Base-by-base conservation (phyloP, 2,329 filamentous ascomycete species). In the Fusarium multiceps region DNA sequence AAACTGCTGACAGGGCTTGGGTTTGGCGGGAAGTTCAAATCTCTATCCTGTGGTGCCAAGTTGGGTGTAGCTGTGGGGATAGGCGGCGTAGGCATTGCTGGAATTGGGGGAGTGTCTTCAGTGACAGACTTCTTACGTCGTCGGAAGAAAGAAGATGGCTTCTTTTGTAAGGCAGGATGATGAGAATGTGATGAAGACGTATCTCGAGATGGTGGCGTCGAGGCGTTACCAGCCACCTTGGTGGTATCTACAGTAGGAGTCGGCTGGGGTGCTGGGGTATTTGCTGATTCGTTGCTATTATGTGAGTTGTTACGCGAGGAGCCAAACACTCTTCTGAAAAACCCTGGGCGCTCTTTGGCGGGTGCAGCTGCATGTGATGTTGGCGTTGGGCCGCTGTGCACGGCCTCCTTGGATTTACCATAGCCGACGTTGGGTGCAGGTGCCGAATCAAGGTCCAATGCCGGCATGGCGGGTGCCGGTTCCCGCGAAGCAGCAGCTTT, bases 61-160 rank as follows among this genome's bases (percentile, higher is more conserved):
- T 81, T 73, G 5, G 79, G 75, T 11, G 80, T 75, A 43, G 81
- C 71, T 28, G 77, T 73, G 23, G 83, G 79, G 53, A 83, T 70
- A 2, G 82, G 80, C 9, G 81, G 80, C 73, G 79, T 82, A 64
- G 77, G 84, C 63, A 79, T 85, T 32, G 80, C 73, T 1, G 86
- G 87, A 30, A 90, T 80, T 11, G 91, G 89, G 34, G 91, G 89
- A 41, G 86, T 86, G 23, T 88, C 85, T 68, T 97, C 94, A 16
- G 89, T 88, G 34, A 93, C 81, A 7, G 94, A 97, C 86, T 95
- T 97, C 87, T 98, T 98, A 68, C 94, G 88, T 63, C 96, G 88
- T 67, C 96, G 88, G 82, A 98, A 98, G 82, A 99, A 98, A 1
- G 93, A 95, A 2, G 95, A 97, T 6, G 93, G 89, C 80, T 98